Evolutionary conservation across 1,139 yeast genomes (phyloP), one percentile per base, ranked within the genome.

Genomic region (Geotrichum histeridarum): DNA sequence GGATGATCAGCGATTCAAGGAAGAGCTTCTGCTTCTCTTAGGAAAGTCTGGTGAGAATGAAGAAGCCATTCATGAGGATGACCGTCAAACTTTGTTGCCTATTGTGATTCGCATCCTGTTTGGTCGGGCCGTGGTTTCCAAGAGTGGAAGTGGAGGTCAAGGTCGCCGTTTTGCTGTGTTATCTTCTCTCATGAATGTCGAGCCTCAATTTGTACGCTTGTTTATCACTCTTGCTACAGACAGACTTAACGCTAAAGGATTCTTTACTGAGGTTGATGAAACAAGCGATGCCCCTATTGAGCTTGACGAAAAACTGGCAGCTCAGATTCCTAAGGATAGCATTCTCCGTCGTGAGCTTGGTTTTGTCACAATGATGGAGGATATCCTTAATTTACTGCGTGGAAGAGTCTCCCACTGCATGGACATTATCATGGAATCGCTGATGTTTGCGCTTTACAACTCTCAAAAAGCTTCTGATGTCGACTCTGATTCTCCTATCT

Each of bases 1-100:
- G 33, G 96, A 91, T 66, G 96, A 90, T 60, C 80, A 88, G 1
- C 74, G 84, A 27, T 91, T 89, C 71, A 81, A 89, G 57, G 99
- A 94, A 68, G 97, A 91, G 68, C 73, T 91, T 37, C 74, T 87
- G 35, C 80, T 78, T 37, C 77, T 93, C 48, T 72, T 88, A 38
- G 72, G 79, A 5, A 73, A 74, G 39, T 72, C 74, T 48, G 62
- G 62, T 1, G 72, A 69, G 5, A 81, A 77, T n/a, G 74, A 78
- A n/a, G 76, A 76, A 8, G 73, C 80, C 2, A 70, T 90, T 51
- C 90, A 86, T 60, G 76, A 74, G 12, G 75, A 74, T 7, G 97
- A 91, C 65, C 73, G 78, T 18, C 73, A 69, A 1, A 68, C 61
- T 0, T 75, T 93, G 5, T 79, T 90, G 79, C 94, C 95, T 1